Evolutionary conservation across 2,329 filamentous ascomycete species (phyloP), one percentile per base, ranked within the genome.

Genomic region (Trichothecium roseum): DNA sequence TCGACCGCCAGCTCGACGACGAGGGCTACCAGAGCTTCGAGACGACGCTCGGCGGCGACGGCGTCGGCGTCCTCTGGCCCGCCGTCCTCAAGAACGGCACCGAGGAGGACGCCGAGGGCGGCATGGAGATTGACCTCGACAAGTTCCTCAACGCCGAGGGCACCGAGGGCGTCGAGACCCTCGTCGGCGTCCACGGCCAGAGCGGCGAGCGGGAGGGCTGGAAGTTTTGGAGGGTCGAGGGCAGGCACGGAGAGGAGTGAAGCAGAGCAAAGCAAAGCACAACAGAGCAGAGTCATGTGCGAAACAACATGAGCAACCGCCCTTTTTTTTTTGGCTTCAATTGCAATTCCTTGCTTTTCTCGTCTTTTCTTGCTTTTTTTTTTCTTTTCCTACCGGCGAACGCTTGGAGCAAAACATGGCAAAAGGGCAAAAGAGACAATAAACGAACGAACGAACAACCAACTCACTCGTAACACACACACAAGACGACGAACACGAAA

Each of bases 31-130:
- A 77, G 48, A 82, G 81, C 47, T 96, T 94, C 50, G 76, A 88
- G 57, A 91, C 87, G 1, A 95, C 84, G 0, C 72, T 98, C 1
- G 91, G 88, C 4, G 88, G 89, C 28, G 85, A 95, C 49, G 91
- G 91, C 10, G 85, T 98, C 1, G 91, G 91, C 27, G 86, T 98
- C 2, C 70, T 98, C 4, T 94, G 84, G 78, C 91, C 91, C 1
- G 91, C 91, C 0, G 81, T 95, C 0, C 65, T 95, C 18, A 84
- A 85, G 54, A 94, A 93, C 41, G 84, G 82, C 5, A 76, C 73
- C n/a, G 78, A 81, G 27, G 81, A 85, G 49, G 81, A 86, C 45
- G 68, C 74, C 1, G 75, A 85, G 43, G 85, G 85, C 24, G 86
- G 86, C 17, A 85, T 91, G 63, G 88, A 95, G 60, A 96, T 98